Percentiles rank a stretch among this genome's conserved stretches.
phyloP scores from a whole-genome alignment of 257 asterid species.

The Capsicum chinense region DNA sequence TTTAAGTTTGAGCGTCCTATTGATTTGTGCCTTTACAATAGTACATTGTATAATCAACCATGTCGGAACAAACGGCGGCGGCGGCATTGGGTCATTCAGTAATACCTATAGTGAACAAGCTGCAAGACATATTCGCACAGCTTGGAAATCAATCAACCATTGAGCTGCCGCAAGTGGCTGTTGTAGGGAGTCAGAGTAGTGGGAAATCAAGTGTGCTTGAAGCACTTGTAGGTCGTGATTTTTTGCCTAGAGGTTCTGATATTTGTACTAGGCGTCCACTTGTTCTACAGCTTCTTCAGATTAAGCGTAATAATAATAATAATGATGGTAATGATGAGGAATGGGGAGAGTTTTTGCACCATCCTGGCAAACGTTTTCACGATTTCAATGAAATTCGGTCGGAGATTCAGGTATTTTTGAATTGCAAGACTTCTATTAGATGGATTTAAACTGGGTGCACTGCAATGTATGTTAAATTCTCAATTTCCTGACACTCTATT shows the following conservation, averaged over 20 bases:
- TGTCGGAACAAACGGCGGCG: slow-evolving; percentile 30
- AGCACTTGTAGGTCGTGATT: slow-evolving; percentile 69
- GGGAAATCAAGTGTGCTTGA: slow-evolving; percentile 97
- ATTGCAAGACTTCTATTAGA: neutral
- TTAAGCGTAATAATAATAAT: slow-evolving; percentile 39
- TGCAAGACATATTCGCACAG: slow-evolving; percentile 84
- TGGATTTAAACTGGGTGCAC: neutral
- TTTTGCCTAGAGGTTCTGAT: slow-evolving; percentile 84
- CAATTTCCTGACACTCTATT: too few relatives aligned
- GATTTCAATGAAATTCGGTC: slow-evolving; percentile 74
- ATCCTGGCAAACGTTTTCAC: slow-evolving; percentile 63
- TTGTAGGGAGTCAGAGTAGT: slow-evolving; percentile 96
- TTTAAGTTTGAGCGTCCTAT: too few relatives aligned
- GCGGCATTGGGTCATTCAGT: slow-evolving; percentile 70
- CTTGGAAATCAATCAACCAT: too few relatives aligned
- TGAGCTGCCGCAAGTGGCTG: slow-evolving; percentile 24
- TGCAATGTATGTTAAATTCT: too few relatives aligned
- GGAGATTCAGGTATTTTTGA: slow-evolving; percentile 68
- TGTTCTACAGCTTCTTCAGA: slow-evolving; percentile 76
- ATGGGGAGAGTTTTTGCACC: slow-evolving; percentile 88
- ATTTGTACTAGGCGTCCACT: slow-evolving; percentile 39
- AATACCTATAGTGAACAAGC: slow-evolving; percentile 78
- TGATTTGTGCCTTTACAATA: neutral
- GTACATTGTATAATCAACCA: slow-evolving; percentile 34
- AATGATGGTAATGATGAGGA: slow-evolving; percentile 67